phyloP scores from a whole-genome alignment of 208 protist species.

The Trypanosoma vivax region DNA sequence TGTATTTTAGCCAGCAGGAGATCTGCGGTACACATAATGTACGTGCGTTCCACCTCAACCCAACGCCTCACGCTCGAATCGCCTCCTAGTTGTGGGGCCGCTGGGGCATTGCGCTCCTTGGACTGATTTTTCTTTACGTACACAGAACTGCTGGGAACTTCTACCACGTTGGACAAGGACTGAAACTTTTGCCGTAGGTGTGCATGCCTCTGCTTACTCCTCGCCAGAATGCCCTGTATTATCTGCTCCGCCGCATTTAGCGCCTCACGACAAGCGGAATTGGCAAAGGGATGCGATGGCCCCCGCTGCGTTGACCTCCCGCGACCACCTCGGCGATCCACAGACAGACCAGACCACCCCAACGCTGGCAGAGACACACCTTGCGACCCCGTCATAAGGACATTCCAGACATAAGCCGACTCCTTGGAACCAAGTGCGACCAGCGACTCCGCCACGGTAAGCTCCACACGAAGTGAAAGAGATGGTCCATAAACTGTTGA shows the following conservation, averaged over 20 bases:
- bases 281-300: slow-evolving; percentile 5
- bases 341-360: no score
- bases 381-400: slow-evolving; percentile 6
- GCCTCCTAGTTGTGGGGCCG: background rate
- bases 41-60: slow-evolving; percentile 8
- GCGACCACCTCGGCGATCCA: slow-evolving; percentile 10
- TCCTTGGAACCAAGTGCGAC: slow-evolving; percentile 44
- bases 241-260: slow-evolving; percentile 39
- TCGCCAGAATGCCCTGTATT: slow-evolving; percentile 25
- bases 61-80: background rate
- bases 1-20: slow-evolving; percentile 15
- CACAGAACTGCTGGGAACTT: no score
- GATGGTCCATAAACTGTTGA: slow-evolving; percentile 33
- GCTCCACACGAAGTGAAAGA: slow-evolving; percentile 41
- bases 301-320: background rate
- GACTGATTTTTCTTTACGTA: no score
- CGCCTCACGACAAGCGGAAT: slow-evolving; percentile 51
- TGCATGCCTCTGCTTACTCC: background rate
- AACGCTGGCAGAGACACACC: no score
- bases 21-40: slow-evolving; percentile 7
- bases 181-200: background rate
- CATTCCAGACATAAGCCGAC: slow-evolving; percentile 36
- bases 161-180: background rate
- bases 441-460: slow-evolving; percentile 58
- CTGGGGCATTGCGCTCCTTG: background rate